Percentiles rank a stretch among this genome's conserved stretches.
phyloP scores from a whole-genome alignment of 441 rosid genomes.

The Euphorbia schlechtendalii region DNA sequence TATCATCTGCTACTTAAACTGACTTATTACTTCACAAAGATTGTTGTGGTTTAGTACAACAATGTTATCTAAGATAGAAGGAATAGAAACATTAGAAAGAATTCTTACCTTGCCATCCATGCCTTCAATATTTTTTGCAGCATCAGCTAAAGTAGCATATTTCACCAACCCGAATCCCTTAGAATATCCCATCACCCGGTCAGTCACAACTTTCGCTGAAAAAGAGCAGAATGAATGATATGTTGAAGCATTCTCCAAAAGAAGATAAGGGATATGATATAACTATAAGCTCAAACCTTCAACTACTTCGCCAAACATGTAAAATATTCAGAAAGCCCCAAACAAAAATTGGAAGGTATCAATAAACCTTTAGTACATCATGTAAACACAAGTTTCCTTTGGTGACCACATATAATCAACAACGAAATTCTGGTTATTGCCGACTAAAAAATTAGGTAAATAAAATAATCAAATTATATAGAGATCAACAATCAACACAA shows the following conservation, averaged over 20 bases:
- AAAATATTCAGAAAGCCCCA: constrained; percentile 33
- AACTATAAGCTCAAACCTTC: constrained; percentile 51
- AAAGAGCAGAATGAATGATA: constrained; percentile 12
- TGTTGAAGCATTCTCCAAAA: not conserved
- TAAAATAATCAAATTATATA: too few species aligned
- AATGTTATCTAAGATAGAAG: not conserved
- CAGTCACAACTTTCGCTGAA: constrained; percentile 75
- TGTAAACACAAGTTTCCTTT: not conserved
- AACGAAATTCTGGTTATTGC: not conserved
- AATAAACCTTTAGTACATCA: not conserved
- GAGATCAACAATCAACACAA: not conserved
- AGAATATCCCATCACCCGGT: constrained; percentile 72
- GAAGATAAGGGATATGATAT: constrained; percentile 1
- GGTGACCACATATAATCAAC: not conserved
- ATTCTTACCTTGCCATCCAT: constrained; percentile 84
- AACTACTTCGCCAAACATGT: constrained; percentile 66
- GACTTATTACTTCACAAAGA: not conserved
- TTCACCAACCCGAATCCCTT: constrained; percentile 93
- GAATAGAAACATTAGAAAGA: not conserved
- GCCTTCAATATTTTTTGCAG: constrained; percentile 71
- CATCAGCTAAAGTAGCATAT: constrained; percentile 66
- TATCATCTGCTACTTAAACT: not conserved
- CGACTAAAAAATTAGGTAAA: not conserved
- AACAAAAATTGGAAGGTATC: not conserved
- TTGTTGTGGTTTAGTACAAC: not conserved